Conservation (phyloP, 2,329 filamentous ascomycete genomes). For the Cytospora piceae region DNA sequence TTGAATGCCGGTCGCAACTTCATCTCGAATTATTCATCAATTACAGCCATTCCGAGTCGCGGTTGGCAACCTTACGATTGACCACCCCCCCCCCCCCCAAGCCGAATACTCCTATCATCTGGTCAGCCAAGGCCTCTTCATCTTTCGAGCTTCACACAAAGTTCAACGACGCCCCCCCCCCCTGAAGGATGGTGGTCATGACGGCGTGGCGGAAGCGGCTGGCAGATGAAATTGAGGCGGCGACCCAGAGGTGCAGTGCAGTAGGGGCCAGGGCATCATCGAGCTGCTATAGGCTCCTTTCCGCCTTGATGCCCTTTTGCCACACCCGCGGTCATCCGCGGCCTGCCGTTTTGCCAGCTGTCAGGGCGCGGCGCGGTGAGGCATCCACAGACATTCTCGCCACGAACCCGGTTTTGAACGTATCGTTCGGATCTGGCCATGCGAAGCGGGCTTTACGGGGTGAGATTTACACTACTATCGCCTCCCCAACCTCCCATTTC, state of each 20-base stretch:
- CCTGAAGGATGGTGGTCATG: background rate
- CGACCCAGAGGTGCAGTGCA: background rate
- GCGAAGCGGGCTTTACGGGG: background rate
- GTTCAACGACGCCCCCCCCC: background rate
- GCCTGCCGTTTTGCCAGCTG: slow-evolving; percentile 12
- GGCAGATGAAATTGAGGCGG: slow-evolving; percentile 12
- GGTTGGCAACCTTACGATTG: background rate
- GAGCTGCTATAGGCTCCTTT: slow-evolving; percentile 11
- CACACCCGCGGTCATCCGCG: background rate
- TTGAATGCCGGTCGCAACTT: background rate
- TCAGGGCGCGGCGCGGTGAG: background rate
- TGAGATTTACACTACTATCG: no score
- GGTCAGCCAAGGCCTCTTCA: slow-evolving; percentile 6
- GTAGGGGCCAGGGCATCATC: background rate
- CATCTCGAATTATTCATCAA: background rate
- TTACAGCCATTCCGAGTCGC: background rate
- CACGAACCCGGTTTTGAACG: background rate
- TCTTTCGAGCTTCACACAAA: background rate
- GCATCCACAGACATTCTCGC: background rate
- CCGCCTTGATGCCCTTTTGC: background rate
- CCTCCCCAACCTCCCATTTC: no score
- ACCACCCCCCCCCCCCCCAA: no score
- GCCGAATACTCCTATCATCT: slow-evolving; percentile 1
- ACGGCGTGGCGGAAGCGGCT: slow-evolving; percentile 11
- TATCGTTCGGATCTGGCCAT: background rate